These are phyloP conservation scores for Colletotrichum horii DNA, from an alignment of 2,329 filamentous ascomycete species.

Conservation along the genomic window DNA sequence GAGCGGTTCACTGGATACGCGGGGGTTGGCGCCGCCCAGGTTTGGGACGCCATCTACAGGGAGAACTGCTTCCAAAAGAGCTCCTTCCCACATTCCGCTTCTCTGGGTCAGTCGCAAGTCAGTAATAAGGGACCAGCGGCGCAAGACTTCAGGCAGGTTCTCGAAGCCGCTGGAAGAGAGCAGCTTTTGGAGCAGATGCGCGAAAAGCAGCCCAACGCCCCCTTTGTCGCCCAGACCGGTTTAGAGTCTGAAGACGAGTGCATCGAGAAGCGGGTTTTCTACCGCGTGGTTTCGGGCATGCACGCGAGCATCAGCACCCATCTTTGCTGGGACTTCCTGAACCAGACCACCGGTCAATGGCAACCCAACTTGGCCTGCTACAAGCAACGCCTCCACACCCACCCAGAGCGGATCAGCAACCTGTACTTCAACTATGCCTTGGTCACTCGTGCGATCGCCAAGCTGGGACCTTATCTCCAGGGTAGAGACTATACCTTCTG, in stretches of 20 bases:
- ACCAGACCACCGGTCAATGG: slow-evolving; percentile 94
- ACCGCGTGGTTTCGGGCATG: slow-evolving; percentile 95
- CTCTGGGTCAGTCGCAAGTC: slow-evolving; percentile 51
- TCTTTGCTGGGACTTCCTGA: slow-evolving; percentile 93
- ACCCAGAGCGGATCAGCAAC: slow-evolving; percentile 93
- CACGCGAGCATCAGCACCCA: slow-evolving; percentile 97
- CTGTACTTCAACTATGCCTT: slow-evolving; percentile 99
- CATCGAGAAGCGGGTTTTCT: slow-evolving; percentile 98
- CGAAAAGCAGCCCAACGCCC: slow-evolving; percentile 58
- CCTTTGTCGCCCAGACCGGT: slow-evolving; percentile 66
- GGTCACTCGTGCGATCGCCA: slow-evolving; percentile 88
- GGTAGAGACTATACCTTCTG: slow-evolving; percentile 82
- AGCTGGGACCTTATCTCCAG: slow-evolving; percentile 81
- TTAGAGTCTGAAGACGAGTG: slow-evolving; percentile 89
- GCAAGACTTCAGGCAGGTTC: slow-evolving; percentile 65
- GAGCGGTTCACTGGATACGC: slow-evolving; percentile 95
- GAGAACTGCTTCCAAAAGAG: slow-evolving; percentile 91
- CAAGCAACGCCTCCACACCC: slow-evolving; percentile 79
- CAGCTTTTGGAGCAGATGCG: slow-evolving; percentile 66
- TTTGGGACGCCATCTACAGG: slow-evolving; percentile 96
- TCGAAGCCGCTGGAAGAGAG: slow-evolving; percentile 64
- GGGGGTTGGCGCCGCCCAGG: slow-evolving; percentile 82
- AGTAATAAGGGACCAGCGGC: slow-evolving; percentile 56
- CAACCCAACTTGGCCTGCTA: slow-evolving; percentile 90
- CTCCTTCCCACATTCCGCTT: slow-evolving; percentile 65